Evolutionary conservation across 2,329 filamentous ascomycete species (phyloP).

Genomic region (Penicillium sp.): DNA sequence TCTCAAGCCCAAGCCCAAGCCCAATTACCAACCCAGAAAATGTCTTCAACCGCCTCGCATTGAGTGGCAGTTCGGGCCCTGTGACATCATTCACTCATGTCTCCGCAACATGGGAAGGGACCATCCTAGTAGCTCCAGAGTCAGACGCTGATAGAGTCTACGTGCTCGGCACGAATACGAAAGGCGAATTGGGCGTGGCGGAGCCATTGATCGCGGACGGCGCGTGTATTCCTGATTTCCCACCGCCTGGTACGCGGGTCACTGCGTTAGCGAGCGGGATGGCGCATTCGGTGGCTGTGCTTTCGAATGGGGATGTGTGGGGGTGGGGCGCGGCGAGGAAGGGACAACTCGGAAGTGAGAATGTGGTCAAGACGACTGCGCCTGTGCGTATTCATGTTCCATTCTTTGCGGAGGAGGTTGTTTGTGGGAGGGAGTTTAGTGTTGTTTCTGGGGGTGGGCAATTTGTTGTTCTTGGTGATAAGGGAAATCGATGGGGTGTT

Average conservation of each 20-base stretch:
- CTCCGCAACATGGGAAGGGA: constrained; percentile 78
- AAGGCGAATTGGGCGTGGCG: constrained; percentile 71
- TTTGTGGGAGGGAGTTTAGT: constrained; percentile 85
- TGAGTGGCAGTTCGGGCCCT: constrained; percentile 25
- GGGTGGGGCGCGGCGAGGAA: constrained; percentile 90
- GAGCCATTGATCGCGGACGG: constrained; percentile 37
- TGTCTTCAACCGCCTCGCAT: not conserved
- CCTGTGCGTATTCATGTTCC: constrained; percentile 63
- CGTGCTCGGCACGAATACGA: constrained; percentile 65
- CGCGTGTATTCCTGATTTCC: constrained; percentile 62
- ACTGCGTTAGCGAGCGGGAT: constrained; percentile 71
- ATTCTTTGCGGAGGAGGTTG: constrained; percentile 67
- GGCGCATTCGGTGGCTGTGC: constrained; percentile 72
- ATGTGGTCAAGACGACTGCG: constrained; percentile 45
- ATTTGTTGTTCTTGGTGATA: constrained; percentile 68
- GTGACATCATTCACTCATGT: constrained; percentile 44
- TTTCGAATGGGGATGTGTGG: constrained; percentile 74
- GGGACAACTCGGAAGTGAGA: constrained; percentile 71
- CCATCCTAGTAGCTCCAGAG: constrained; percentile 56
- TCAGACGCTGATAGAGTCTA: constrained; percentile 50
- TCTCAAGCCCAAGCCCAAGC: not conserved
- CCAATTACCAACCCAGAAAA: not conserved
- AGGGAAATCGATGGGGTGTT: constrained; percentile 66
- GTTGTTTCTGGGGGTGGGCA: constrained; percentile 65
- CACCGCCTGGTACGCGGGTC: constrained; percentile 60